Evolutionary conservation across 495 filamentous ascomycete species (phyloP).

Genomic region (Coniosporium apollinis): DNA sequence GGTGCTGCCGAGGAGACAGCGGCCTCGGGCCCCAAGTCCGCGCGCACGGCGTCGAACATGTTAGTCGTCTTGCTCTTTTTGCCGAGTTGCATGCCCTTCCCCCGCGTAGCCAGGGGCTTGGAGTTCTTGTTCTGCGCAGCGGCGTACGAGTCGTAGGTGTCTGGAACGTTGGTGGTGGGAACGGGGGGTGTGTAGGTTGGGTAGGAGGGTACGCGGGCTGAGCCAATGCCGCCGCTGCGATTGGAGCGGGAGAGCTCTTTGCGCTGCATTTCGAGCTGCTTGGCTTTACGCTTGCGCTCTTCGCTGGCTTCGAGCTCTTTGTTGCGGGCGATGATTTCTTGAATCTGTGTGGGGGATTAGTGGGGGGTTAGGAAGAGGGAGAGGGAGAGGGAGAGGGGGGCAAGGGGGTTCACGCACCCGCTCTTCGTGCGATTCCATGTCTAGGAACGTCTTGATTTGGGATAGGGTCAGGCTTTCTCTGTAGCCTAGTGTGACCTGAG

Average conservation of each 20-base stretch:
- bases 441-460: conserved; percentile 96
- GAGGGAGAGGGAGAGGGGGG: too few relatives aligned
- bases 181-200: conserved; percentile 72
- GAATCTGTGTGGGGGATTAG: too few relatives aligned
- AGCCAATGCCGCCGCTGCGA: conserved; percentile 27
- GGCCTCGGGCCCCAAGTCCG: conserved; percentile 64
- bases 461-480: conserved; percentile 84
- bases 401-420: conserved; percentile 96
- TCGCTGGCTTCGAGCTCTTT: conserved; percentile 96
- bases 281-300: conserved; percentile 93
- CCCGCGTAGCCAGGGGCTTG: conserved; percentile 48
- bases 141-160: conserved; percentile 84
- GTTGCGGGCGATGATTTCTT: conserved; percentile 46
- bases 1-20: conserved; percentile 66
- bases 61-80: conserved; percentile 94
- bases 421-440: conserved; percentile 99
- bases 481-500: conserved; percentile 87
- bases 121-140: conserved; percentile 77
- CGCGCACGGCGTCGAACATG: conserved; percentile 90
- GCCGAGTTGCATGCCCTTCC: conserved; percentile 96
- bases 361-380: too few relatives aligned
- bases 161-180: conserved; percentile 48
- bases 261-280: conserved; percentile 94
- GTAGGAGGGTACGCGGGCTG: conserved; percentile 60
- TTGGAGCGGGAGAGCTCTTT: conserved; percentile 62